A percentile compares a stretch with the other conserved stretches of the same genome.
phyloP scores from a whole-genome alignment of 106 monocot genomes.

The Allium cepa region DNA sequence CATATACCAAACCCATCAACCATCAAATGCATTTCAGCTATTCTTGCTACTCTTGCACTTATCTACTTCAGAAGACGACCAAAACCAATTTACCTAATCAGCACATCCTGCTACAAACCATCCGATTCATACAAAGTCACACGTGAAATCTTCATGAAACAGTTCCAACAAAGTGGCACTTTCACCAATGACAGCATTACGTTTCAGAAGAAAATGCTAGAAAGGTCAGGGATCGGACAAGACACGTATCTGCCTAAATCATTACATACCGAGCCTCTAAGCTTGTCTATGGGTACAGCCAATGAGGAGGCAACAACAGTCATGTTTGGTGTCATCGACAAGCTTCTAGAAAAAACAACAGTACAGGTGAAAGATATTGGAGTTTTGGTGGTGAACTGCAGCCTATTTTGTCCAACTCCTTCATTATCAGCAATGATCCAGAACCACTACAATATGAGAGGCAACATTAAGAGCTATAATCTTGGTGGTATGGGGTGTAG shows the following conservation, averaged over 20 bases:
- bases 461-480: constrained; percentile 26
- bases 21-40: not conserved
- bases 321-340: constrained; percentile 34
- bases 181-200: constrained; percentile 27
- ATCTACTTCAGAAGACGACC: constrained; percentile 23
- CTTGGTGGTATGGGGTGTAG: constrained; percentile 58
- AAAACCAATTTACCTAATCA: constrained; percentile 38
- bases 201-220: constrained; percentile 44
- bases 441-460: constrained; percentile 33
- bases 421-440: constrained; percentile 36
- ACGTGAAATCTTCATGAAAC: constrained; percentile 31
- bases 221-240: constrained; percentile 46
- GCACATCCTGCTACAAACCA: constrained; percentile 41
- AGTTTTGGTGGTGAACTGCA: constrained; percentile 40
- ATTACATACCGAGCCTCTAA: constrained; percentile 14
- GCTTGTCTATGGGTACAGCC: constrained; percentile 13
- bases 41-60: not conserved
- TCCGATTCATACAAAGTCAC: constrained; percentile 16
- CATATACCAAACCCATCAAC: not conserved
- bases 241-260: constrained; percentile 34
- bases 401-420: constrained; percentile 37
- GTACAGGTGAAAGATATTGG: constrained; percentile 22
- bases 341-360: constrained; percentile 17
- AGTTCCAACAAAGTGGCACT: constrained; percentile 19
- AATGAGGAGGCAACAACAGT: constrained; percentile 33